Evolutionary conservation across 805 yeast genomes (phyloP), one percentile per base, ranked within the genome.

Genomic region (Dipodascus geniculatus): DNA sequence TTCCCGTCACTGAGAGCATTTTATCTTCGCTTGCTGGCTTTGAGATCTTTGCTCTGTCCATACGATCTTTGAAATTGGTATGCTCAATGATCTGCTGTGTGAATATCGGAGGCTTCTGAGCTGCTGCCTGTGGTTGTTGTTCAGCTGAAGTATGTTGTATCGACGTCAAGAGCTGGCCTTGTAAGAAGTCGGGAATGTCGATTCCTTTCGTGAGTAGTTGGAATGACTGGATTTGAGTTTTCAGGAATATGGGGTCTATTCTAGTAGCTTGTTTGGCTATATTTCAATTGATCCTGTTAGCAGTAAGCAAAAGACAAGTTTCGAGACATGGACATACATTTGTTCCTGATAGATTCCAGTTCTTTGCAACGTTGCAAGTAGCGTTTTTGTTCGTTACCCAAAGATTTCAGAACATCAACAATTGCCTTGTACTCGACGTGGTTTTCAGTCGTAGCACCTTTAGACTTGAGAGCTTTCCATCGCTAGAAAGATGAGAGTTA

Each of bases 211-310:
- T 74, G 49, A 87, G 71, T 54, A 79, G 71, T 64, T 83, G 80
- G 64, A 82, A 81, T 0, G 93, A 87, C 48, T 83, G 82, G 49
- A 84, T 77, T 66, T 86, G 95, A 49, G 81, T 78, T 58, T 81
- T 80, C 53, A 85, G 69, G 49, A 47, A 81, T 73, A 4, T 44
- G 24, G 19, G 54, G 19, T 8, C 28, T 17, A n/a, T 23, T 9
- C 9, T 22, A n/a, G 28, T 3, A 23, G 33, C n/a, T 53, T 44
- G 38, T 33, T 49, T 3, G 44, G 31, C 44, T 52, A 47, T 4
- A 64, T 58, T 28, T 28, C 33, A 28, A 6, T 28, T 28, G 33
- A n/a, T n/a, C n/a, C n/a, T n/a, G n/a, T n/a, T n/a, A n/a, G n/a
- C n/a, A n/a, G n/a, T n/a, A n/a, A n/a, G n/a, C n/a, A n/a, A n/a